Evolutionary conservation across 1,284 basidiomycete genomes (phyloP).

Genomic region (Cryptococcus sp.): DNA sequence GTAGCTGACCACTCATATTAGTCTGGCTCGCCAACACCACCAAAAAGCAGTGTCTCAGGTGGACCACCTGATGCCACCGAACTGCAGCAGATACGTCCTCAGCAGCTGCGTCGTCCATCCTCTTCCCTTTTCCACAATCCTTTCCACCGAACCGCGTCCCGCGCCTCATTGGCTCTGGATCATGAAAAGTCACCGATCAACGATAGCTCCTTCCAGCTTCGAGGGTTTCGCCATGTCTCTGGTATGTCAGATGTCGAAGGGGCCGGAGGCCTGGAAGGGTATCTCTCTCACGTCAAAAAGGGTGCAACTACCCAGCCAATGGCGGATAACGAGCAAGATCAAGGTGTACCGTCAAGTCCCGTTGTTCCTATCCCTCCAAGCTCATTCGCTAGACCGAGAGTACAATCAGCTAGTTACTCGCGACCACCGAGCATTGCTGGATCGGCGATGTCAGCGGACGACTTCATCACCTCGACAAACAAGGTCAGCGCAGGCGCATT

Average conservation of each 20-base stretch:
- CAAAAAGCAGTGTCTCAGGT: slow-evolving; percentile 4
- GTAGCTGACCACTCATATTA: background rate
- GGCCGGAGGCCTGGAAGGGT: slow-evolving; percentile 20
- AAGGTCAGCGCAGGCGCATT: slow-evolving; percentile 45
- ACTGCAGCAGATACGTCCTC: slow-evolving; percentile 15
- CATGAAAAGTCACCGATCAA: slow-evolving; percentile 17
- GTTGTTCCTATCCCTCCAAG: slow-evolving; percentile 2
- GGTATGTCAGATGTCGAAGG: slow-evolving; percentile 37
- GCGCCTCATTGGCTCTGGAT: slow-evolving; percentile 31
- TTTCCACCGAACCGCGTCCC: slow-evolving; percentile 39
- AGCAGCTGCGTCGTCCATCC: slow-evolving; percentile 33
- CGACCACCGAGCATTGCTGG: slow-evolving; percentile 38
- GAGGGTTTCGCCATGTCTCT: slow-evolving; percentile 50
- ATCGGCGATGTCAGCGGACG: slow-evolving; percentile 30
- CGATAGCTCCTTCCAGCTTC: slow-evolving; percentile 51
- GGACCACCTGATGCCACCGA: slow-evolving; percentile 4
- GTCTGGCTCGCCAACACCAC: slow-evolving; percentile 22
- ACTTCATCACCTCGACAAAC: slow-evolving; percentile 23
- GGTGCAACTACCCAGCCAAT: slow-evolving; percentile 10
- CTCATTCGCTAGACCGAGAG: background rate
- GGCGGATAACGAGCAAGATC: slow-evolving; percentile 2
- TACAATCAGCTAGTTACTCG: slow-evolving; percentile 15
- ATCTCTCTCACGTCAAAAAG: slow-evolving; percentile 25
- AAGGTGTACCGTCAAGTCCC: background rate
- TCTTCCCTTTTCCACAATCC: slow-evolving; percentile 43